phyloP scores from a whole-genome alignment of 192 early-diverging fungal genomes.

The Linnemannia elongata region DNA sequence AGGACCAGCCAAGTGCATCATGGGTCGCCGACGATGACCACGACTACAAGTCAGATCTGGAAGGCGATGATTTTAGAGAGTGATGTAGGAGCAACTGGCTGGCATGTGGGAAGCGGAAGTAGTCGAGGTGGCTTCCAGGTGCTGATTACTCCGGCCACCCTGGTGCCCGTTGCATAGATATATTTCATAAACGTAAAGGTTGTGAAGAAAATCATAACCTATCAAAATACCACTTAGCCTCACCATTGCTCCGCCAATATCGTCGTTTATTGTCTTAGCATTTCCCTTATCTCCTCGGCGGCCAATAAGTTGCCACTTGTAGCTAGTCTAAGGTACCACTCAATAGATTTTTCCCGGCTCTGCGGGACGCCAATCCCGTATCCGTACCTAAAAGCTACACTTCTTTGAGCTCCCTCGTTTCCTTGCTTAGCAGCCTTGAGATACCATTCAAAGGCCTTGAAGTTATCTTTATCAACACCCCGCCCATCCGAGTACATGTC shows the following conservation, averaged over 20 bases:
- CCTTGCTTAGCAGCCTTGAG: neutral
- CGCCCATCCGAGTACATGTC: neutral
- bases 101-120: neutral
- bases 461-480: neutral
- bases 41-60: conserved; percentile 1
- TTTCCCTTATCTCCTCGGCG: no score
- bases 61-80: conserved; percentile 29
- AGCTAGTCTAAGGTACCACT: neutral
- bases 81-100: neutral
- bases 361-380: neutral
- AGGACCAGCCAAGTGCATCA: no score
- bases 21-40: neutral
- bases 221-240: neutral
- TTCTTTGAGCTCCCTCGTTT: neutral
- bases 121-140: neutral
- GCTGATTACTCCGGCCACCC: neutral
- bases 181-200: neutral
- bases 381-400: neutral
- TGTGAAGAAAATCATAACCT: neutral
- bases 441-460: neutral
- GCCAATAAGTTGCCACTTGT: no score
- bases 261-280: neutral
- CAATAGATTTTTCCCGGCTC: neutral
- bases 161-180: neutral
- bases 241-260: neutral